phyloP scores from a whole-genome alignment of 441 rosid species.

The Isatis lusitanica region DNA sequence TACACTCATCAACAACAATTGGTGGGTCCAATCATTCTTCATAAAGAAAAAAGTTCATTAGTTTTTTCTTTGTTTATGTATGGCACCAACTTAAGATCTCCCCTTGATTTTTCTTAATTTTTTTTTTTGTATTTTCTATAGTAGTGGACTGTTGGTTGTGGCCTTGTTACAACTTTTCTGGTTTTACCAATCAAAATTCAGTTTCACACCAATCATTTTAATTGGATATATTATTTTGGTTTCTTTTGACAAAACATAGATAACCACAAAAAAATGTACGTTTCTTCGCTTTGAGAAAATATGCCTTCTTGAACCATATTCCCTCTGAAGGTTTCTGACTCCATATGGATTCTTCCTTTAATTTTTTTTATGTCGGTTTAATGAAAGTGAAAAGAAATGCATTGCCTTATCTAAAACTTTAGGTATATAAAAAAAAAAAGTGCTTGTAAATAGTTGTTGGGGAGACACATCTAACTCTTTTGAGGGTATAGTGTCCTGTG shows the following conservation, averaged over 20 bases:
- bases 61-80: neutral
- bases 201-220: neutral
- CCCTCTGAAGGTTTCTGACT: neutral
- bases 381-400: neutral
- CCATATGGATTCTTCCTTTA: neutral
- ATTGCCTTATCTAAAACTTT: neutral
- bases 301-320: neutral
- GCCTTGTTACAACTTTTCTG: neutral
- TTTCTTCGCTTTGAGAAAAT: neutral
- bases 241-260: too few species aligned
- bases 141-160: neutral
- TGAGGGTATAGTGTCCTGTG: slow-evolving; percentile 15
- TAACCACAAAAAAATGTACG: neutral
- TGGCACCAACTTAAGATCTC: slow-evolving; percentile 25
- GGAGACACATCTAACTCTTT: slow-evolving; percentile 1
- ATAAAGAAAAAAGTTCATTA: neutral
- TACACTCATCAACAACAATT: neutral
- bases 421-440: neutral
- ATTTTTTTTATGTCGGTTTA: neutral
- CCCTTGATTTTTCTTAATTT: slow-evolving; percentile 5
- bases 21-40: slow-evolving; percentile 9
- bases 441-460: neutral
- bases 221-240: neutral
- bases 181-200: neutral
- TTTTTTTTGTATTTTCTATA: neutral